Percentiles rank a stretch among this genome's conserved stretches.
Conservation (phyloP, 2,329 filamentous ascomycete species). For the Aspergillus sp. region DNA sequence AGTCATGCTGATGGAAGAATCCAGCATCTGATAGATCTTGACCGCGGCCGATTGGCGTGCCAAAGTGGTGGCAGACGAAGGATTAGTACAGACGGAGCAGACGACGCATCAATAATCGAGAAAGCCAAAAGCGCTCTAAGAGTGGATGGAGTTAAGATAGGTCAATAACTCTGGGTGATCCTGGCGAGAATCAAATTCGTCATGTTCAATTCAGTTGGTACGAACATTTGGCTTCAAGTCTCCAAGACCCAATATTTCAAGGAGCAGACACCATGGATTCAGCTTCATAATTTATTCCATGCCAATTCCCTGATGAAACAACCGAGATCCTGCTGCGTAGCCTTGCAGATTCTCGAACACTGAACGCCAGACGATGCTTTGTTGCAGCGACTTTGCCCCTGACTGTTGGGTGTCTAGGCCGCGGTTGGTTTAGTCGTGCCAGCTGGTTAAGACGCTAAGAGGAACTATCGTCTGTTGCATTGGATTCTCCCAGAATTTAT, state of each 20-base stretch:
- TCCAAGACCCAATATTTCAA: neutral
- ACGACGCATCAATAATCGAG: neutral
- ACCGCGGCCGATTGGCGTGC: neutral
- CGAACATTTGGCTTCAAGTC: neutral
- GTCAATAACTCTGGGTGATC: slow-evolving; percentile 1
- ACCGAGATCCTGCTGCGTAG: neutral
- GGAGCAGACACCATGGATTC: neutral
- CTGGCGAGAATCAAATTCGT: neutral
- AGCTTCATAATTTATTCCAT: neutral
- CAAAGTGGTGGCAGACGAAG: neutral
- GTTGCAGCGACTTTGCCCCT: slow-evolving; percentile 1
- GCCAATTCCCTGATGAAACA: neutral
- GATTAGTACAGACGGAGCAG: neutral
- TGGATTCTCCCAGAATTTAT: neutral
- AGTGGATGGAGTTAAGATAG: neutral
- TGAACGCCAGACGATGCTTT: slow-evolving; percentile 3
- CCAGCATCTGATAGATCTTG: neutral
- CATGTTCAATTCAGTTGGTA: neutral
- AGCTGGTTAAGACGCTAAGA: slow-evolving; percentile 8
- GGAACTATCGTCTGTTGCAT: slow-evolving; percentile 7
- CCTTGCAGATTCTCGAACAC: slow-evolving; percentile 16
- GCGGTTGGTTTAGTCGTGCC: slow-evolving; percentile 7
- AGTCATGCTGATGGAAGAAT: neutral
- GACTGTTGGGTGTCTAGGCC: slow-evolving; percentile 4
- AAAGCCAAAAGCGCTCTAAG: neutral